Evolutionary conservation across 257 asterid genomes (phyloP), one percentile per base, ranked within the genome.

Genomic region (Petunia secreta): DNA sequence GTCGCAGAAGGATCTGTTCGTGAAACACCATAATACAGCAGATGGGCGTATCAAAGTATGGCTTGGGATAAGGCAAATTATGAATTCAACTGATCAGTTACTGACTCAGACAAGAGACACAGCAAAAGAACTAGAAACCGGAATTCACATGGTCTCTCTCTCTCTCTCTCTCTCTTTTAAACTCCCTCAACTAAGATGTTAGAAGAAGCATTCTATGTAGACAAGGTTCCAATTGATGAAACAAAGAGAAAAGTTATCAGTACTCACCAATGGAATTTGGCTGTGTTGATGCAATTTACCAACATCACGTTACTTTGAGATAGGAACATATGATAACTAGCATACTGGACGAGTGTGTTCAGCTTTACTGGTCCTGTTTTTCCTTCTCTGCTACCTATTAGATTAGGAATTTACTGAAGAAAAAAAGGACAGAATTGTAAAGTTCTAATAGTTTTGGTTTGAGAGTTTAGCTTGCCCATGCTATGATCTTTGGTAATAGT

Each of bases 11-110:
- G 94, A 89, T 65, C 82, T 93, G 78, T 78, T 87, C 80, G 80
- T 85, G 85, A 87, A 90, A 82, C 86, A 93, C 87, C 89, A 93
- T 68, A 84, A 91, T 69, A 88, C 89, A 62, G 95, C 91, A 34
- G 89, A 90, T 84, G 97, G 97, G 44, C 92, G 98, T 69, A 90
- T 93, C 83, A 86, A 88, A 85, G 86, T 93, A 75, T 93, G 98
- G 98, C 84, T 93, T 79, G 98, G 98, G 38, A 84, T 93, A 75
- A 85, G 95, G 82, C 97, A 93, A 83, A 89, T 91, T 66, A 91
- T 93, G 98, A 93, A 93, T 80, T 82, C 95, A 63, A 87, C 97
- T 3, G 94, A 89, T 85, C 85, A 57, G 50, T 83, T 93, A 66
- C 95, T 93, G 75, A 84, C 82, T 63, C 80, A 86, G 77, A 93